phyloP scores from a whole-genome alignment of 139 green algal genomes.

The Edaphochlamys debaryana region DNA sequence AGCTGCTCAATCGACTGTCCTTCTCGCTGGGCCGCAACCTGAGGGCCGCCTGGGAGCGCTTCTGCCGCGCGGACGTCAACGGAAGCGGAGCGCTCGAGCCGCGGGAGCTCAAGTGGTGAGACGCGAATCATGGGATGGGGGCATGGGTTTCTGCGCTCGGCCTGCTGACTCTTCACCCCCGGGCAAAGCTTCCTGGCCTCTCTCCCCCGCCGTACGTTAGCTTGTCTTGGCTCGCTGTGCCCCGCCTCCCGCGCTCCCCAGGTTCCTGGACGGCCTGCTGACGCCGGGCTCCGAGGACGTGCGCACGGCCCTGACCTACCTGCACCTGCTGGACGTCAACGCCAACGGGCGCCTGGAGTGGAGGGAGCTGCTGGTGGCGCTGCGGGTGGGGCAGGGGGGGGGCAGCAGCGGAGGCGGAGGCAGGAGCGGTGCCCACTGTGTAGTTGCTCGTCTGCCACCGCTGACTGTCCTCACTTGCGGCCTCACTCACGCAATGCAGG shows the following conservation, averaged over 20 bases:
- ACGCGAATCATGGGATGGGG: no score
- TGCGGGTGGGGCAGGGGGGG: conserved; percentile 20
- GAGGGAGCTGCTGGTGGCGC: conserved; percentile 39
- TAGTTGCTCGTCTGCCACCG: no score
- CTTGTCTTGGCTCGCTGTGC: no score
- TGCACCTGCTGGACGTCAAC: conserved; percentile 47
- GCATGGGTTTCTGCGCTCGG: no score
- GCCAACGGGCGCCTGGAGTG: conserved; percentile 33
- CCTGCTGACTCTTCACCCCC: no score
- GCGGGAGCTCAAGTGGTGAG: conserved; percentile 19
- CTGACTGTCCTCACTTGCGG: no score
- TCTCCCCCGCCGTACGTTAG: not conserved
- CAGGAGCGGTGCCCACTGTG: no score
- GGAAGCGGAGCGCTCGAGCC: conserved; percentile 6
- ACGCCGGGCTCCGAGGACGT: conserved; percentile 29
- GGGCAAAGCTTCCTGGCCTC: not conserved
- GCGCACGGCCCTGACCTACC: conserved; percentile 38
- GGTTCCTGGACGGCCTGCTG: conserved; percentile 46
- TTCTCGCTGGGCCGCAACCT: not conserved
- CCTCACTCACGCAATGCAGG: no score
- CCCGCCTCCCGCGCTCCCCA: not conserved
- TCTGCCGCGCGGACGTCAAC: conserved; percentile 25
- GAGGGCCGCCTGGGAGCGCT: conserved; percentile 22
- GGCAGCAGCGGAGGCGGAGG: no score
- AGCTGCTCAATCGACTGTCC: conserved; percentile 30